A percentile compares a stretch with the other conserved stretches of the same genome.
Evolutionary conservation across 73 alveolate genomes (phyloP).

Genomic region (Paramecium octaurelia): DNA sequence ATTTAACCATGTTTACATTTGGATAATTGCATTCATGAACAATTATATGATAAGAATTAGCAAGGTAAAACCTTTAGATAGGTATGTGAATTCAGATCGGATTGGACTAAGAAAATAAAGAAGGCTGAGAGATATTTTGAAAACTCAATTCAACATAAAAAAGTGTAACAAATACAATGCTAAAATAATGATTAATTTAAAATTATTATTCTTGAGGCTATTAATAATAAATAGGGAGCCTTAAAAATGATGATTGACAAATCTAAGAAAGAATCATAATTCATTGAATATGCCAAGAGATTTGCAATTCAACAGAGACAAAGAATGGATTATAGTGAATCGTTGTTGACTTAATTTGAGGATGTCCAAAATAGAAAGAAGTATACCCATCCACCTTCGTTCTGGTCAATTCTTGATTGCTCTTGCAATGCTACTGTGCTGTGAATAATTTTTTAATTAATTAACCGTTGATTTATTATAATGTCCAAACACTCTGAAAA

Average conservation of each 20-base stretch:
- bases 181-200: background rate
- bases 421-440: background rate
- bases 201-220: background rate
- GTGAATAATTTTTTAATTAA: background rate
- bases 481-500: slow-evolving; percentile 14
- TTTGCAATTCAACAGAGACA: background rate
- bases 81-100: slow-evolving; percentile 27
- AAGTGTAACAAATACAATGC: background rate
- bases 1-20: slow-evolving; percentile 4
- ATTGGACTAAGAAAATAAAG: background rate
- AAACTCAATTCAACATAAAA: background rate
- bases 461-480: slow-evolving; percentile 4
- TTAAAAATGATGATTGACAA: background rate
- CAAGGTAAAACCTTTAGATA: slow-evolving; percentile 15
- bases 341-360: slow-evolving; percentile 2
- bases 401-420: slow-evolving; percentile 27
- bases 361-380: background rate
- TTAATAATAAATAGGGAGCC: background rate
- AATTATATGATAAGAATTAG: slow-evolving; percentile 15
- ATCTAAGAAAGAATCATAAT: background rate
- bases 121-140: background rate
- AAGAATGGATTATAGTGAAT: background rate
- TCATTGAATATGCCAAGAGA: slow-evolving; percentile 16
- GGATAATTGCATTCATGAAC: slow-evolving; percentile 5
- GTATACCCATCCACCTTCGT: background rate